Evolutionary conservation across 306 rosid species (phyloP).

Genomic region (Carpinus fangiana): DNA sequence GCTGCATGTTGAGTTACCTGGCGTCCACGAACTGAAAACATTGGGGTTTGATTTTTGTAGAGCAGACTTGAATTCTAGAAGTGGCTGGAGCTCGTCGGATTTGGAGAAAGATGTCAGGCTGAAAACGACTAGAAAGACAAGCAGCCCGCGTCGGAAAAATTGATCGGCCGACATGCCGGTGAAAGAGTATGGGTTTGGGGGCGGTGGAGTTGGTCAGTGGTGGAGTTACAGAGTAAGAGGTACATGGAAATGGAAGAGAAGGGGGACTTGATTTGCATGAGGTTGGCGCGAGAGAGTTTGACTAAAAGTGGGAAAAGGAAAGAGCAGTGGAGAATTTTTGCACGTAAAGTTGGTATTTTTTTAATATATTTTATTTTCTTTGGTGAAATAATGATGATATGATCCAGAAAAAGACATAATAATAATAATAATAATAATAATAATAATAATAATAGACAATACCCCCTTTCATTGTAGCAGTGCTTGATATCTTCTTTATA

Average conservation of each 20-base stretch:
- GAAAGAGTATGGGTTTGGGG: neutral
- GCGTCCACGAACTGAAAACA: conserved; percentile 58
- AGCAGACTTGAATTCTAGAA: conserved; percentile 49
- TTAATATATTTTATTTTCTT: too few relatives aligned
- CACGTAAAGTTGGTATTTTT: neutral
- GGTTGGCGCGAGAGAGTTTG: neutral
- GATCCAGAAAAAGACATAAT: too few relatives aligned
- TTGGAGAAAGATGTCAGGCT: conserved; percentile 29
- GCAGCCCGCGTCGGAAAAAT: conserved; percentile 21
- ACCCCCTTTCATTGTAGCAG: too few relatives aligned
- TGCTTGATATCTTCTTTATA: too few relatives aligned
- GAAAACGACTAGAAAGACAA: conserved; percentile 40
- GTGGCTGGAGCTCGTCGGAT: conserved; percentile 48
- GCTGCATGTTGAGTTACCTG: conserved; percentile 33
- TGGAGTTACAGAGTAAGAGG: neutral
- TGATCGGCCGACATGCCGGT: conserved; percentile 41
- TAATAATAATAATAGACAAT: too few relatives aligned
- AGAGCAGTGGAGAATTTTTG: neutral
- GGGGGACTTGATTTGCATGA: neutral
- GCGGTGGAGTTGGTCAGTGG: neutral
- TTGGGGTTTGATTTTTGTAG: conserved; percentile 37
- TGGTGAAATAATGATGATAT: too few relatives aligned
- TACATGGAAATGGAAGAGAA: neutral
- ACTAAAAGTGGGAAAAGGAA: neutral
- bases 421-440: too few relatives aligned